Evolutionary conservation across 371 early-diverging fungal species (phyloP).

Genomic region (Zancudomyces culisetae): DNA sequence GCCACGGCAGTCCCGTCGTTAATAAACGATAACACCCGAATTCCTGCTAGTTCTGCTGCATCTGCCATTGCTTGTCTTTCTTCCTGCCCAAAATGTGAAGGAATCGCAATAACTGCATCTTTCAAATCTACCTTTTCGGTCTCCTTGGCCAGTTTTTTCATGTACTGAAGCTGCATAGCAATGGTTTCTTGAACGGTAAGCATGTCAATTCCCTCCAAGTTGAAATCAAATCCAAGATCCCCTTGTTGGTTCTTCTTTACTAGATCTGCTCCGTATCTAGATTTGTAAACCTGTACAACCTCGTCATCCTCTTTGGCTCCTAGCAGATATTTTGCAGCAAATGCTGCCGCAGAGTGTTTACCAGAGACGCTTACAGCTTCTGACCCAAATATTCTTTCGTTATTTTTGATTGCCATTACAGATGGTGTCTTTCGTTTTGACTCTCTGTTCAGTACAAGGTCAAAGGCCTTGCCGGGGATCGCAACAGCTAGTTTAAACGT

Average conservation of each 20-base stretch:
- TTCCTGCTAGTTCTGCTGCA: slow-evolving; percentile 79
- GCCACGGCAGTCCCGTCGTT: slow-evolving; percentile 93
- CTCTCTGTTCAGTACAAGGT: slow-evolving; percentile 85
- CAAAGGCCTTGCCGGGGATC: slow-evolving; percentile 74
- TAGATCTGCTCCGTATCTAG: slow-evolving; percentile 52
- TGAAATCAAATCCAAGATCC: slow-evolving; percentile 38
- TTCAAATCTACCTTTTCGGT: slow-evolving; percentile 55
- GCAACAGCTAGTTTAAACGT: slow-evolving; percentile 91
- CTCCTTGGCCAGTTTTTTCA: slow-evolving; percentile 58
- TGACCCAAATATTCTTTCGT: slow-evolving; percentile 70
- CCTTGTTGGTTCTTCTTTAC: slow-evolving; percentile 37
- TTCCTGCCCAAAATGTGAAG: slow-evolving; percentile 69
- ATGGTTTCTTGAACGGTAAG: slow-evolving; percentile 68
- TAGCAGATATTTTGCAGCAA: slow-evolving; percentile 59
- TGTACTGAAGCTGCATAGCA: slow-evolving; percentile 82
- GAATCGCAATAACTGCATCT: slow-evolving; percentile 82
- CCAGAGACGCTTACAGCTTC: slow-evolving; percentile 60
- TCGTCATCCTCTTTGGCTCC: slow-evolving; percentile 56
- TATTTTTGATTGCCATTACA: slow-evolving; percentile 56
- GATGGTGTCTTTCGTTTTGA: slow-evolving; percentile 85
- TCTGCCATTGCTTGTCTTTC: slow-evolving; percentile 87
- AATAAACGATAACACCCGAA: slow-evolving; percentile 62
- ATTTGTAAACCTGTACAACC: slow-evolving; percentile 37
- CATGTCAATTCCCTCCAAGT: slow-evolving; percentile 25
- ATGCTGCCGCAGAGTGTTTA: slow-evolving; percentile 50